A percentile compares a stretch with the other conserved stretches of the same genome.
Evolutionary conservation across 2,329 filamentous ascomycete species (phyloP).

Genomic region (Paecilomyces formosus): DNA sequence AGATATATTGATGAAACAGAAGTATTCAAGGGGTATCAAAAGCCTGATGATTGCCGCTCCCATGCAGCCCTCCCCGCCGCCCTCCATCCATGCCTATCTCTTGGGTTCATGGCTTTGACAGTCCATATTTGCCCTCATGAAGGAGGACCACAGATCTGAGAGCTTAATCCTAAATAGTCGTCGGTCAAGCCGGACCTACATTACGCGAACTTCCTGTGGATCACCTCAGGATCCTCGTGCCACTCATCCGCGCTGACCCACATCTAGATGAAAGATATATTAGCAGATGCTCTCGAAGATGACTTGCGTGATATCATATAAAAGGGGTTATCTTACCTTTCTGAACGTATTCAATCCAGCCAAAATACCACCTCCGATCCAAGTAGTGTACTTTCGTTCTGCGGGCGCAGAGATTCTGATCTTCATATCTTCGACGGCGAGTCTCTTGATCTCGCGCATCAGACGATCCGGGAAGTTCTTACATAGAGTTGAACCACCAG

Average conservation of each 20-base stretch:
- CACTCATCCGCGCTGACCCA: constrained; percentile 99
- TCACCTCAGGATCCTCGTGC: constrained; percentile 99
- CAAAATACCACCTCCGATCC: constrained; percentile 97
- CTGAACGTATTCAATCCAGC: constrained; percentile 95
- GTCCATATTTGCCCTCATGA: neutral
- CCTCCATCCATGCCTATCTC: neutral
- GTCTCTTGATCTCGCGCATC: constrained; percentile 80
- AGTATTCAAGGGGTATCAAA: constrained; percentile 2
- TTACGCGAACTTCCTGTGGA: constrained; percentile 94
- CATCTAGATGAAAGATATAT: constrained; percentile 57
- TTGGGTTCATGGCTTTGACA: neutral
- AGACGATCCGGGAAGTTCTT: constrained; percentile 94
- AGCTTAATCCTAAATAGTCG: neutral
- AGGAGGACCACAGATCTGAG: neutral
- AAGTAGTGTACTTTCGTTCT: constrained; percentile 96
- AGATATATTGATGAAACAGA: neutral
- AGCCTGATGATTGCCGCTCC: constrained; percentile 1
- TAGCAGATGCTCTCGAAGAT: neutral
- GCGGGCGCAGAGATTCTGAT: constrained; percentile 99
- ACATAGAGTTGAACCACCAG: constrained; percentile 89
- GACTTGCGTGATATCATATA: neutral
- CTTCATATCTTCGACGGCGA: constrained; percentile 97
- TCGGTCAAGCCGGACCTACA: neutral
- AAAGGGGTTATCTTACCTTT: constrained; percentile 59
- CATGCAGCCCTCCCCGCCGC: neutral